These are phyloP conservation scores for Talaromyces sp. DNA, from an alignment of 2,329 filamentous ascomycete species.

Conservation along the genomic window DNA sequence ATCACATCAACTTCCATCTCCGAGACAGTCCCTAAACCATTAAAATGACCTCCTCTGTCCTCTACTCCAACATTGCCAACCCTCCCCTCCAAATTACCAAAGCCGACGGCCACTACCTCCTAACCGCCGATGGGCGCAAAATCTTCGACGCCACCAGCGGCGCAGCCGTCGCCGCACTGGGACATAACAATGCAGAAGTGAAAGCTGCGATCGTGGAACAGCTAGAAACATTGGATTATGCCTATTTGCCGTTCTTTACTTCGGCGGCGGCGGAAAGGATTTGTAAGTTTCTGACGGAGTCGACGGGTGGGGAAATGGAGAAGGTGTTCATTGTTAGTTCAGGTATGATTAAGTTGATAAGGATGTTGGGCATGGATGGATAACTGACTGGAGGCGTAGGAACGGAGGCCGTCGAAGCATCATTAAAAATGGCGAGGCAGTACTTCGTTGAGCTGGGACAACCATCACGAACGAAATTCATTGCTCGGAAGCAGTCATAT, in stretches of 20 bases:
- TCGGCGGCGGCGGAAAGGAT: slow-evolving; percentile 53
- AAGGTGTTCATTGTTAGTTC: slow-evolving; percentile 57
- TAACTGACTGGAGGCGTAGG: background rate
- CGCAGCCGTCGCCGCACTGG: slow-evolving; percentile 69
- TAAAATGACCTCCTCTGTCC: slow-evolving; percentile 3
- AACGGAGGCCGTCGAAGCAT: slow-evolving; percentile 63
- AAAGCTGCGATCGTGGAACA: slow-evolving; percentile 59
- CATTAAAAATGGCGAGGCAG: slow-evolving; percentile 64
- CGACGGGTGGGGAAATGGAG: slow-evolving; percentile 52
- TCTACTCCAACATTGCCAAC: background rate
- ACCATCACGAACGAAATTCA: slow-evolving; percentile 59
- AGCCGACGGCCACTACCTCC: background rate
- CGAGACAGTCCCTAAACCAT: background rate
- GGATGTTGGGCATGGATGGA: too few relatives aligned
- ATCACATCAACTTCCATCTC: background rate
- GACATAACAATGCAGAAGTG: slow-evolving; percentile 63
- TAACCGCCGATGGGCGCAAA: slow-evolving; percentile 45
- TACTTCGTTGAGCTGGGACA: slow-evolving; percentile 59
- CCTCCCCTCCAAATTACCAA: background rate
- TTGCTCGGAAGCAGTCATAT: slow-evolving; percentile 63
- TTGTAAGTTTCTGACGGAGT: slow-evolving; percentile 47
- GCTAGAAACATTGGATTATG: slow-evolving; percentile 55
- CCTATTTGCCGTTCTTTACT: slow-evolving; percentile 51
- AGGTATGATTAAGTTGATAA: slow-evolving; percentile 38
- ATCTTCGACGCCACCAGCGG: slow-evolving; percentile 70